phyloP scores from a whole-genome alignment of 805 yeast genomes.

The Lipomyces starkeyi region DNA sequence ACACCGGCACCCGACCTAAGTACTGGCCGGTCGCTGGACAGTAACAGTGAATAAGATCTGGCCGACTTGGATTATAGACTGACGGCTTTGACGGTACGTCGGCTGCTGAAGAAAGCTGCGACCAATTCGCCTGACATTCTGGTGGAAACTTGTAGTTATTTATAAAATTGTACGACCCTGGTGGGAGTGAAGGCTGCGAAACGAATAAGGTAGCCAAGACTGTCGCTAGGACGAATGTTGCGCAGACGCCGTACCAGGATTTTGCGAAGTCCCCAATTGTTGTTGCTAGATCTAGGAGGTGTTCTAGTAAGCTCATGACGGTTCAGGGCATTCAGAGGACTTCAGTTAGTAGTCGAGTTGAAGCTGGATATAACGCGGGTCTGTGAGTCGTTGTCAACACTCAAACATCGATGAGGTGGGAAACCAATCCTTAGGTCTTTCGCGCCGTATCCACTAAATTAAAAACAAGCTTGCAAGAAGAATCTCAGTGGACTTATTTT shows the following conservation, averaged over 20 bases:
- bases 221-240: neutral
- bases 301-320: neutral
- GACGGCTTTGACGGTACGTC: constrained; percentile 8
- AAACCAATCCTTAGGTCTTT: neutral
- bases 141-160: constrained; percentile 28
- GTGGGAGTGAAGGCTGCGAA: neutral
- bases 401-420: too few relatives aligned
- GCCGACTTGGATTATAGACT: constrained; percentile 8
- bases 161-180: neutral
- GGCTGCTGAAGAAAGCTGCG: neutral
- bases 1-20: constrained; percentile 72
- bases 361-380: neutral
- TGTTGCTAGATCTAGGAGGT: neutral
- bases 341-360: neutral
- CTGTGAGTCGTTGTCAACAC: neutral
- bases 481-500: too few relatives aligned
- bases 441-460: too few relatives aligned
- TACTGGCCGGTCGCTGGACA: constrained; percentile 97
- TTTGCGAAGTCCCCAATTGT: neutral
- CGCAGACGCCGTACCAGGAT: neutral
- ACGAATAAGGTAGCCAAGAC: neutral
- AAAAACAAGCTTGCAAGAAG: too few relatives aligned
- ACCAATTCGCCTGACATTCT: constrained; percentile 28
- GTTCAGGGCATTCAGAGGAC: neutral
- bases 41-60: constrained; percentile 69